Evolutionary conservation across 2,329 filamentous ascomycete species (phyloP), one percentile per base, ranked within the genome.

Genomic region (Venturia asperata): DNA sequence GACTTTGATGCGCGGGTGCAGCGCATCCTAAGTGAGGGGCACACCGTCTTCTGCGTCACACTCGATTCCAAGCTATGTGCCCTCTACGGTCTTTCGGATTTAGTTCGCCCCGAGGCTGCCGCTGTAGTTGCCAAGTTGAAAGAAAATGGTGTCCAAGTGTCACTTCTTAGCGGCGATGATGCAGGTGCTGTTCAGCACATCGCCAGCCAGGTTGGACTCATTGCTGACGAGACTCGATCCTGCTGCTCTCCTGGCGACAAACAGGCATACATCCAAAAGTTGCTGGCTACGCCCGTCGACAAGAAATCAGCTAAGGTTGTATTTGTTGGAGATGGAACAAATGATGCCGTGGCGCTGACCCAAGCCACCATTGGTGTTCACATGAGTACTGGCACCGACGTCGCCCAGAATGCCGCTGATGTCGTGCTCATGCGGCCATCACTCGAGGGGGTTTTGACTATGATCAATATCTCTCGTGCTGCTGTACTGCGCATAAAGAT

Each of bases 251-350:
- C 85, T 0, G 74, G 74, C 1, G 78, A 84, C 67, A 88, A 88
- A 70, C 77, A 80, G 30, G 71, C 74, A 2, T 87, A 86, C 70
- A 74, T 87, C 63, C 68, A 71, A 13, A 61, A 68, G 2, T 66
- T 79, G 19, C 21, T 43, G 13, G 21, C 24, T 27, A 9, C 24
- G n/a, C 13, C n/a, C 6, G 7, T 49, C n/a, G 45, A n/a, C 21
- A 13, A 49, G n/a, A 42, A 27, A n/a, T 43, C 30, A 30, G 37
- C 27, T 24, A 68, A 81, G 1, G 82, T 90, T 21, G 74, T 92
- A 6, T 92, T 93, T 74, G 82, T 84, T 62, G 90, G 90, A 42
- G 90, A 93, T 69, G 90, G 90, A 1, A 91, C 88, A 17, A 93
- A 93, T 72, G 90, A 93, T 70, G 87, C 90, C 0, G 80, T 85